Evolutionary conservation across 768 basidiomycete genomes (phyloP), one percentile per base, ranked within the genome.

Genomic region (Porpolomopsis calyptriformis): DNA sequence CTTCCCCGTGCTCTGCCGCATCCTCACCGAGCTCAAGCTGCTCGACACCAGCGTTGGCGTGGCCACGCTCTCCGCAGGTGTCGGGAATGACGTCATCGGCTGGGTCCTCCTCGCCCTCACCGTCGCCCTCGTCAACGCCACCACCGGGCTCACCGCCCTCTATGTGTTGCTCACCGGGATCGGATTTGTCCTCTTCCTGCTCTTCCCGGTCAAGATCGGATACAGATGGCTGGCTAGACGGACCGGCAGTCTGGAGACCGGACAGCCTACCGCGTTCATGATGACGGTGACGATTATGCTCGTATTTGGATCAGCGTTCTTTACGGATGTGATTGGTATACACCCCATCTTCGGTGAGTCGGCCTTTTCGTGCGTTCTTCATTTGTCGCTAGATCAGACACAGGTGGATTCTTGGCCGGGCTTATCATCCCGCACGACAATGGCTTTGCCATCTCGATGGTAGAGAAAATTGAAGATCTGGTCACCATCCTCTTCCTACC

Each of bases 381-480:
- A 24, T 9, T 33, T 43, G 12, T 47, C 19, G 41, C 49, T 12
- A 7, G 29, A 53, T 60, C 8, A 11, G 16, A 31, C 29, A 2
- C 46, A 79, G 84, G 86, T 43, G 88, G 82, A 2, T 92, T 92
- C 66, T 52, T 91, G 26, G 82, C 82, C 16, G 89, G 89, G 12
- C 63, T 93, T 16, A 76, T 90, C 54, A 76, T 92, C 23, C 90
- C 91, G 4, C 79, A 85, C 49, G 80, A 87, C 29, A 82, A 85
- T 48, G 87, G 87, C 0, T 87, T 79, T 57, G 84, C 79, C 4
- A 85, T 89, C 47, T 72, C 83, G 0, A 57, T 93, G 12, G 81
- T 86, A 0, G 86, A 89, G 53, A 92, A 85, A 61, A 62, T 92
- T 22, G 91, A 96, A 63, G 91, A 94, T 67, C 64, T 92, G n/a